phyloP scores from a whole-genome alignment of 305 asterid genomes.

The Fraxinus nigra region DNA sequence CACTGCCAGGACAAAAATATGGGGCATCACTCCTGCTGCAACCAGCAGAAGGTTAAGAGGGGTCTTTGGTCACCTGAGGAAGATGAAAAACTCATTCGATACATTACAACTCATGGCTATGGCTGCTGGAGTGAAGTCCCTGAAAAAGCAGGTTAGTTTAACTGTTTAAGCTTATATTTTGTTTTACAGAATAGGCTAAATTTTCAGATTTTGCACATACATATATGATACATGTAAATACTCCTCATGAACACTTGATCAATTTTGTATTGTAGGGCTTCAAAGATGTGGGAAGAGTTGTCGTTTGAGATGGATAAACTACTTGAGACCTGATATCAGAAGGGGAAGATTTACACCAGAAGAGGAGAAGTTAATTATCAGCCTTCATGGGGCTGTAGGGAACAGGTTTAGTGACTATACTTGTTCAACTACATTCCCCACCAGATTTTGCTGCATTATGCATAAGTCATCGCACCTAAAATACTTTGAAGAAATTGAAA shows the following conservation, averaged over 20 bases:
- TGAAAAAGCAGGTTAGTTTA: conserved; percentile 75
- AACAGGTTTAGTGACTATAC: conserved; percentile 55
- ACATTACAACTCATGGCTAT: conserved; percentile 78
- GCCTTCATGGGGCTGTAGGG: conserved; percentile 89
- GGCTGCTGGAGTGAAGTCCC: conserved; percentile 99
- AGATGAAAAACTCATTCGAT: conserved; percentile 75
- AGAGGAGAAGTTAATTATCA: conserved; percentile 85
- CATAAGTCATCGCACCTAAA: not conserved
- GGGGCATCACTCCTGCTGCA: conserved; percentile 99
- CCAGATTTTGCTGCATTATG: not conserved
- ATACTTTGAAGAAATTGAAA: not conserved
- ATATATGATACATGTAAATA: not conserved
- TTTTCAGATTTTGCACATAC: not conserved
- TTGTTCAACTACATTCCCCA: not conserved
- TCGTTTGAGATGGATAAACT: conserved; percentile 87
- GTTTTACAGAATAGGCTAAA: not conserved
- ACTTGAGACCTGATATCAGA: conserved; percentile 88
- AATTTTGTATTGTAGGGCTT: conserved; percentile 49
- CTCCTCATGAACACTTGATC: not conserved
- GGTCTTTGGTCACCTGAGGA: conserved; percentile 98
- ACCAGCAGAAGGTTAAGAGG: conserved; percentile 97
- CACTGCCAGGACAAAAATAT: conserved; percentile 22
- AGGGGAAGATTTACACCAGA: conserved; percentile 84
- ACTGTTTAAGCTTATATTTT: not conserved
- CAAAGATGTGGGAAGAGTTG: conserved; percentile 97